Evolutionary conservation across 176 grass and related monocot species (phyloP), one percentile per base, ranked within the genome.

Genomic region (Poa annua): DNA sequence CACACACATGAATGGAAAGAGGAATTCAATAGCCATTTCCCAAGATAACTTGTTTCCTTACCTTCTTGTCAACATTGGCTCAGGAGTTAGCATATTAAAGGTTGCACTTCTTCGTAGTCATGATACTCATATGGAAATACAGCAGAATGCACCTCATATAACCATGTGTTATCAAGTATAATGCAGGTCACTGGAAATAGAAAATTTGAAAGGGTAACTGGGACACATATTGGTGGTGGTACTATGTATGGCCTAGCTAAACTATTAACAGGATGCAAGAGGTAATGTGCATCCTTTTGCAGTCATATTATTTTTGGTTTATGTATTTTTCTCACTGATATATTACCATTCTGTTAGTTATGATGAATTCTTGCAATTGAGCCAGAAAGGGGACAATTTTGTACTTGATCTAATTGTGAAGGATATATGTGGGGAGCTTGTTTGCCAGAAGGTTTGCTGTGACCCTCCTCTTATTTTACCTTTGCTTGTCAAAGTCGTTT

Each of bases 211-310:
- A 91, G 96, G 73, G 92, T 98, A 85, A 95, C 92, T 64, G 96
- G 96, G 57, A 98, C 96, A 13, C 96, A 98, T 84, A 90, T 98
- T 48, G 92, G 96, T 78, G 92, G 92, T 34, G 92, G 96, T 74
- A 98, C 92, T 54, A 98, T 98, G 79, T 98, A 93, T 83, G 96
- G 96, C 76, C 80, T 98, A 79, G 96, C 92, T 57, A 98, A 98
- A 88, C 92, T 98, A 85, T 93, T 98, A 89, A 98, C 96, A 70
- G 91, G 96, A 55, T 98, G 91, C 69, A 86, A 71, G 38, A 95
- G 96, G 96, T 98, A 70, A 65, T 73, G 63, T 33, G 26, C 7
- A 74, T 26, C 5, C 48, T 77, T 71, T 59, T 3, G 6, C 6
- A 11, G 29, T 67, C 59, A 79, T 57, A 76, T 83, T 77, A 77